phyloP scores from a whole-genome alignment of 2,329 filamentous ascomycete species.

The Colletotrichum camelliae region DNA sequence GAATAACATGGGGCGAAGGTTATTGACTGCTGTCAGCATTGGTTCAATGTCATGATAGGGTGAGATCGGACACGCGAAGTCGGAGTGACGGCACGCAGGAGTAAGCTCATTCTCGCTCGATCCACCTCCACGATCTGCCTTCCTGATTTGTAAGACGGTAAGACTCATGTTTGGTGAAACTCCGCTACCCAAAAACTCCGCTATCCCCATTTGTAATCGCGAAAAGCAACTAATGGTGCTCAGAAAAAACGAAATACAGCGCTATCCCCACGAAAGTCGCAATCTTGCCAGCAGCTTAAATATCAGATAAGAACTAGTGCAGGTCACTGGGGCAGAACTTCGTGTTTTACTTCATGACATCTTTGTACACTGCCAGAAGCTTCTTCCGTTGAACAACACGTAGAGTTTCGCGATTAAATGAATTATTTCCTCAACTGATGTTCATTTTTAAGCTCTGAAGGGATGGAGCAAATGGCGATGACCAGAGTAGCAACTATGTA shows the following conservation, averaged over 20 bases:
- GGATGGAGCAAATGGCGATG: background rate
- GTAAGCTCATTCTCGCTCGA: background rate
- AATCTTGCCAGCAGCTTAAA: background rate
- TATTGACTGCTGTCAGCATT: background rate
- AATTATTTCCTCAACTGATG: background rate
- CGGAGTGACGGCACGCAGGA: background rate
- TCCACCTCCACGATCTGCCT: background rate
- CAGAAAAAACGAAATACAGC: background rate
- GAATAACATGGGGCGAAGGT: background rate
- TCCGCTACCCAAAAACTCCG: background rate
- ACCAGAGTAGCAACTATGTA: background rate
- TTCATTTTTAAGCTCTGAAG: background rate
- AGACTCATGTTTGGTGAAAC: background rate
- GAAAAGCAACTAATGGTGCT: background rate
- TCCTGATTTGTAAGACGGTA: background rate
- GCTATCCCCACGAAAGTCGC: background rate
- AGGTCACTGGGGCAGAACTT: background rate
- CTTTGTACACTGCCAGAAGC: background rate
- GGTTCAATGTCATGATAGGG: background rate
- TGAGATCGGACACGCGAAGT: background rate
- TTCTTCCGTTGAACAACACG: background rate
- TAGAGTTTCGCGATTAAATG: background rate
- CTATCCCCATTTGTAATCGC: background rate
- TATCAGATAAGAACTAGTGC: background rate
- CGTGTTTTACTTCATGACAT: background rate